Evolutionary conservation across 1,284 basidiomycete species (phyloP), one percentile per base, ranked within the genome.

Genomic region (Papiliotrema fonsecae): DNA sequence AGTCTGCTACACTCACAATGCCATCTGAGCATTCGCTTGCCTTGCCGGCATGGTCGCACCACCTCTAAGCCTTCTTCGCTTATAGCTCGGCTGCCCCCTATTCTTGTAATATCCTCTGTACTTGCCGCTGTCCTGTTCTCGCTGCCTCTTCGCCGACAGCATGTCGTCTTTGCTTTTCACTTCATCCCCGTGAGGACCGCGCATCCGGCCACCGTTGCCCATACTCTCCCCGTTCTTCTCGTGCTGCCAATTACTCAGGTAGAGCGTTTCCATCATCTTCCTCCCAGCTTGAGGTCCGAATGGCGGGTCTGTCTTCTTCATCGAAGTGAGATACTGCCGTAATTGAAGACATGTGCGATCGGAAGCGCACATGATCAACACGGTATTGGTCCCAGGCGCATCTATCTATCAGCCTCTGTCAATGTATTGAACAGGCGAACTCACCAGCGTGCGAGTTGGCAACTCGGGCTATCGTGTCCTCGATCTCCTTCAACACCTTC

Each of bases 351-450:
- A 87, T 0, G 86, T 86, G 28, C 83, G 80, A 25, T 85, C 79
- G 0, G 89, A 89, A 0, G 84, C 83, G n/a, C 86, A 83, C 91
- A 97, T 93, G 50, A 96, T 78, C 32, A 96, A 81, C 2, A 92
- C 81, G 1, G 82, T 83, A 61, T 94, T 86, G 13, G 81, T 83
- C 1, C 86, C 86, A 2, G 79, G 79, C 18, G 76, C 73, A 19
- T 76, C 81, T 82, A 56, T 7, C 1, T n/a, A 42, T 25, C 19
- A 36, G 26, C 43, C 7, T n/a, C 38, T 14, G 22, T 34, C 22
- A 18, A 14, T 44, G 25, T 37, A 30, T 13, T 42, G 19, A 13
- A 22, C 2, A 1, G 6, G n/a, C 3, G 11, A 28, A n/a, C 68
- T 49, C 43, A 70, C 68, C 61, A 6, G 67, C 63, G 50, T 70